Conservation (phyloP, 192 early-diverging fungal species). For the Backusella tuberculispora region DNA sequence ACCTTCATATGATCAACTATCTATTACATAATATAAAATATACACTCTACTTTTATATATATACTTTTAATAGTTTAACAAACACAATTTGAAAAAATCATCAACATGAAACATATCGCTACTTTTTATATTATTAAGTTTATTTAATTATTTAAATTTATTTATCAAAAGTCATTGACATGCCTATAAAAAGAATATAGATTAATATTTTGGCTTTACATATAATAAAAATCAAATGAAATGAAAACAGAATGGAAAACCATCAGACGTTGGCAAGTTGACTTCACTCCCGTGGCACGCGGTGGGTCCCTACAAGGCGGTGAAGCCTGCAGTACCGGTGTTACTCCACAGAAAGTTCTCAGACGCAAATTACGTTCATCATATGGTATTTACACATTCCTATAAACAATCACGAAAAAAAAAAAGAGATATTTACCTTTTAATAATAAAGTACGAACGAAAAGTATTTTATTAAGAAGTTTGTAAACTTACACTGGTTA, state of each 20-base stretch:
- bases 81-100: not conserved
- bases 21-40: not conserved
- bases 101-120: not conserved
- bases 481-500: not conserved
- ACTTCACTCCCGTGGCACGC: not conserved
- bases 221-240: too few relatives aligned
- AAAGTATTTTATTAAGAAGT: too few relatives aligned
- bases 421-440: not conserved
- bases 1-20: conserved; percentile 18
- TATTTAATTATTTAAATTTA: not conserved
- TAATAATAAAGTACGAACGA: not conserved
- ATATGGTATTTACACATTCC: not conserved
- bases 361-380: conserved; percentile 27
- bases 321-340: conserved; percentile 14
- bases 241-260: not conserved
- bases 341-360: conserved; percentile 17
- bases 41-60: not conserved
- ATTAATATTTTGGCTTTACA: not conserved
- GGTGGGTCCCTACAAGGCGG: conserved; percentile 20
- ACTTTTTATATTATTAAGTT: not conserved
- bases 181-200: not conserved
- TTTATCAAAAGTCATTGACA: too few relatives aligned
- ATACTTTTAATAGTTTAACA: not conserved
- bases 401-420: not conserved
- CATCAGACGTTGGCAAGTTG: conserved; percentile 21